Base-by-base conservation (phyloP, 495 filamentous ascomycete species). In the Penicillium turbatum region DNA sequence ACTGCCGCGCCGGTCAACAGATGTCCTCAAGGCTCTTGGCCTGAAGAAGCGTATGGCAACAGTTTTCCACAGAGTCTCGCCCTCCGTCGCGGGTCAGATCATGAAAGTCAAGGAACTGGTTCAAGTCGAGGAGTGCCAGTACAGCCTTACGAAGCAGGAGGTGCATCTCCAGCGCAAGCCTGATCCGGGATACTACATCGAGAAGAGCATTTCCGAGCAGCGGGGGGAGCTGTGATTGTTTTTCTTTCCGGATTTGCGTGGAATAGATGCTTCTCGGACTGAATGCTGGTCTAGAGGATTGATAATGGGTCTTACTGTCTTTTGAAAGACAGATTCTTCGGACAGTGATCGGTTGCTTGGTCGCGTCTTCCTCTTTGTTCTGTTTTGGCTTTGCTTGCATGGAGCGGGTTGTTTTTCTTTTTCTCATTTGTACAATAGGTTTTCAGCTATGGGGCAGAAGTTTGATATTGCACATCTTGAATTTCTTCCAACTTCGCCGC, bases 41-140 rank as follows among this genome's bases (percentile, higher is more conserved):
- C 81, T 99, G 35, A 88, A 86, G 52, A 89, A 90, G 67, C 87
- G 93, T 59, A 86, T 87, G 80, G 81, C 80, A 55, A 92, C 88
- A 53, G 95, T 97, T 59, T 99, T 95, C 80, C 86, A 96, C 66
- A 86, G 88, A 30, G 93, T 96, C 50, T 82, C 82, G 26, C 79
- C 83, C 15, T 84, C 91, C 55, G 81, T 88, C 49, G 95, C 95
- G 4, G 95, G 95, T 71, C 90, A 95, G 74, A 93, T 99, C 70
- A 88, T 97, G 83, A 90, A 88, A 69, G 91, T 99, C 43, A 99
- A 99, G 72, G 95, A 99, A 70, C 77, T 99, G 52, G 87, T 99
- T 6, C 78, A 81, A 11, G 92, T 99, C 21, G 73, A 82, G 35
- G 93, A 97, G 72, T 90, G 96, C 35, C 88, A 88, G 13, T 62